Base-by-base conservation (phyloP, 169 alveolate species). In the Cryptosporidium baileyi region DNA sequence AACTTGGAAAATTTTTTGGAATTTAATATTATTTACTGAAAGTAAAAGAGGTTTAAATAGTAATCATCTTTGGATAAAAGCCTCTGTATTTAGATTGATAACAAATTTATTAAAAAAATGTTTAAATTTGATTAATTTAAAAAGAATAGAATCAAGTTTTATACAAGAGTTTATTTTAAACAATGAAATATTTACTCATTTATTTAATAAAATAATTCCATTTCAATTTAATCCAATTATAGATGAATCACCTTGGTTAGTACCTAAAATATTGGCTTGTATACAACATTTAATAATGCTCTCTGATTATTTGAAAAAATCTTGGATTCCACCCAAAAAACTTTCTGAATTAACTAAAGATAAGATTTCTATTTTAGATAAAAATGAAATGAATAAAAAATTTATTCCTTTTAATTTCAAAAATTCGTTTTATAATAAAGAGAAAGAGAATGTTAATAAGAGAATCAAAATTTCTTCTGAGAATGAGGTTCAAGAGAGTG, bases 401-500 rank as follows among this genome's bases (percentile, higher is more conserved):
- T 15, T 30, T 40, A n/a, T n/a, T n/a, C n/a, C n/a, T 41, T 1
- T 13, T 24, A 38, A 17, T 3, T 30, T 26, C 22, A 9, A 47
- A 30, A 15, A 3, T 1, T 65, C 81, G 8, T 28, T 65, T 26
- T 65, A 65, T 43, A 44, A 41, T 44, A 9, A 26, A 7, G 63
- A 47, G n/a, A 8, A 38, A 24, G 32, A 65, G 63, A 65, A 51
- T 28, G 44, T 44, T 22, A 6, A n/a, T n/a, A 74, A 74, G 57
- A 74, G 41, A 28, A 57, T 74, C n/a, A 57, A 57, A 47, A 74
- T 74, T 34, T 41, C 40, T 6, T 38, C 32, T 1, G 85, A 74
- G 19, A 74, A 74, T 54, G 74, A 74, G 41, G 85, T 74, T 3
- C n/a, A 51, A 22, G 85, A 74, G 34, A 36, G 19, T 4, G 85